These are phyloP conservation scores for Glarea lozoyensis DNA, from an alignment of 495 filamentous ascomycete genomes.

Conservation along the genomic window DNA sequence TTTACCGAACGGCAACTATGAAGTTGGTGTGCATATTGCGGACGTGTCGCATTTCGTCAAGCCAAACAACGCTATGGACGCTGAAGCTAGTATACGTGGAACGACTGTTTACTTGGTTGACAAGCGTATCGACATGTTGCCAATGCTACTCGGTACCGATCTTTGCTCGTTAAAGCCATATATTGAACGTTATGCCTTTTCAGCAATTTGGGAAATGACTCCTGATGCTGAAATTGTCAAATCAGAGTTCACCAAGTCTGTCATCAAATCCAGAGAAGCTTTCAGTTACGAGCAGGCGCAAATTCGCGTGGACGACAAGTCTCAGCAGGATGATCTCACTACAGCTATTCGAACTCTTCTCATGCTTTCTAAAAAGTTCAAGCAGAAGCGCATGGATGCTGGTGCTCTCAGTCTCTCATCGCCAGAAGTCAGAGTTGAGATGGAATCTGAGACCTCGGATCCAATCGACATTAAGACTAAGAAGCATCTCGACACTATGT, in stretches of 20 bases:
- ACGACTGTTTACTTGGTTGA: constrained; percentile 97
- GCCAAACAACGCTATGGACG: constrained; percentile 94
- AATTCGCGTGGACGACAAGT: constrained; percentile 78
- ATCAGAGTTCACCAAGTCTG: constrained; percentile 84
- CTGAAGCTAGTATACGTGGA: constrained; percentile 83
- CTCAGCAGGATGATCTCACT: constrained; percentile 80
- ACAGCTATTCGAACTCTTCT: constrained; percentile 82
- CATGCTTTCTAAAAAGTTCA: constrained; percentile 86
- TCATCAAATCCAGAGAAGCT: constrained; percentile 94
- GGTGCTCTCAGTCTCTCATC: constrained; percentile 91
- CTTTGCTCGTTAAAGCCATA: constrained; percentile 96
- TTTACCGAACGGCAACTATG: constrained; percentile 87
- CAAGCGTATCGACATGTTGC: constrained; percentile 99
- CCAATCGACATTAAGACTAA: constrained; percentile 96
- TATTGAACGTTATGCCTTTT: constrained; percentile 95
- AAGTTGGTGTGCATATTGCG: constrained; percentile 98
- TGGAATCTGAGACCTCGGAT: constrained; percentile 89
- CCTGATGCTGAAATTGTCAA: constrained; percentile 76
- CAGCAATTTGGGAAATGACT: constrained; percentile 87
- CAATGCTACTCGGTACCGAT: constrained; percentile 89
- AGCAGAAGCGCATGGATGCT: constrained; percentile 90
- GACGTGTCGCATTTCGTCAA: constrained; percentile 98
- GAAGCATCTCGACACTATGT: constrained; percentile 88
- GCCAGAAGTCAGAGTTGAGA: constrained; percentile 89
- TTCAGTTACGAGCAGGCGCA: constrained; percentile 98